Base-by-base conservation (phyloP, 2,329 filamentous ascomycete genomes). In the Tolypocladium tropicale region DNA sequence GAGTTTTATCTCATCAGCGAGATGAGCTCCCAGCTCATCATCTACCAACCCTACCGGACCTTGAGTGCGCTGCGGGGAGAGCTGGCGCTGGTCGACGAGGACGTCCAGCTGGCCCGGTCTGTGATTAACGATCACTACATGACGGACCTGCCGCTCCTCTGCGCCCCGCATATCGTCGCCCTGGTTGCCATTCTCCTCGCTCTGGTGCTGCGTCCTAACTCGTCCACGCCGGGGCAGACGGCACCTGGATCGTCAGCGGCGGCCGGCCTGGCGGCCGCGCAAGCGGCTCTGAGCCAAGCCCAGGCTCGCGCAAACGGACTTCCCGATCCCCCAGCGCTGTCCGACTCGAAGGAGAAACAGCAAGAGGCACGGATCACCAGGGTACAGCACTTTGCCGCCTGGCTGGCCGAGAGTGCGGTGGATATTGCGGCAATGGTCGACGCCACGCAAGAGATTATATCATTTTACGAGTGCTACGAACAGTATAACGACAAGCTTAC, bases 101-200 rank as follows among this genome's bases (percentile, higher is more conserved):
- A 96, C 67, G 78, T 84, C 32, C 80, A 83, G 50, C 78, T 95
- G 34, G 89, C 90, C 33, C 88, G 88, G 77, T 88, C 84, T 2
- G 84, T 96, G 58, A 86, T 96, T 68, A 96, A 96, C 72, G 92
- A 96, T 69, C 88, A 90, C 68, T 96, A 90, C 74, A 86, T 95
- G 72, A 96, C 92, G 9, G 92, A 96, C 68, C 77, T 96, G n/a
- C 89, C 90, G 2, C 77, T 96, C 16, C 78, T 95, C 0, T 88
- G 91, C 66, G 80, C 91, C 14, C 92, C 92, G n/a, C 90, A 96
- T 65, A 80, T 90, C 52, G 85, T 95, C 56, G 90, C 90, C n/a
- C 81, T 95, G 43, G 92, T 90, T 36, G 88, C 90, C 7, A 87
- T 95, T 58, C 82, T 95, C 56, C 78, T 96, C 7, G 86, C 90